Base-by-base conservation (phyloP, 371 early-diverging fungal genomes). In the Mucor piriformis region DNA sequence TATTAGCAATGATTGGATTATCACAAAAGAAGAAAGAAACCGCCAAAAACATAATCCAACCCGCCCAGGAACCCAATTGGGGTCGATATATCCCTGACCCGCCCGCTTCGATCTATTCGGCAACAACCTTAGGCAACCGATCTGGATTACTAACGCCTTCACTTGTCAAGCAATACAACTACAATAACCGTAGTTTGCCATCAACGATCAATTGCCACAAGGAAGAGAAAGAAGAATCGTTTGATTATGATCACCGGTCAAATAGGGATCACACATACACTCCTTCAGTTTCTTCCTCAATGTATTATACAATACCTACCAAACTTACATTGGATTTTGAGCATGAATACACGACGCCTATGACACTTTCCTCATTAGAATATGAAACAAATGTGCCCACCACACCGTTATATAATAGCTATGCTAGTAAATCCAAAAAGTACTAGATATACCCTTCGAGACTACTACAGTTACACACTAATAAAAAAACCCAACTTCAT, bases 41-140 rank as follows among this genome's bases (percentile, higher is more conserved):
- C 2, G 23, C 50, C 24, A 32, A 24, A 49, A 24, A 51, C 21
- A 10, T 6, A 24, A 35, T 18, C 34, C 52, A 15, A 35, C 59
- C 42, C 42, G 51, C 37, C 8, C 4, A 54, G 38, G 65, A 64
- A 21, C 55, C 46, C 3, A 51, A 37, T 12, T 64, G 65, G 65
- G 65, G 65, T 16, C 40, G 55, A 25, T 64, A 64, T 44, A 59
- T 64, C 27, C 65, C 65, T 44, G 60, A 64, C 44, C 50, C 43
- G 15, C 65, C 60, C 0, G 44, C 55, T 3, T 42, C 62, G 4
- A 44, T 56, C 6, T 62, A 62, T 33, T 62, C 62, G 13, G 35
- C 51, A 0, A 42, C 51, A 1, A 62, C 46, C 2, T 21, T 50
- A 6, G 27, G 24, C 6, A 40, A 47, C 25, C 43, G 40, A 27